Evolutionary conservation across 1,284 basidiomycete species (phyloP).

Genomic region (Boletus hoseneyae): DNA sequence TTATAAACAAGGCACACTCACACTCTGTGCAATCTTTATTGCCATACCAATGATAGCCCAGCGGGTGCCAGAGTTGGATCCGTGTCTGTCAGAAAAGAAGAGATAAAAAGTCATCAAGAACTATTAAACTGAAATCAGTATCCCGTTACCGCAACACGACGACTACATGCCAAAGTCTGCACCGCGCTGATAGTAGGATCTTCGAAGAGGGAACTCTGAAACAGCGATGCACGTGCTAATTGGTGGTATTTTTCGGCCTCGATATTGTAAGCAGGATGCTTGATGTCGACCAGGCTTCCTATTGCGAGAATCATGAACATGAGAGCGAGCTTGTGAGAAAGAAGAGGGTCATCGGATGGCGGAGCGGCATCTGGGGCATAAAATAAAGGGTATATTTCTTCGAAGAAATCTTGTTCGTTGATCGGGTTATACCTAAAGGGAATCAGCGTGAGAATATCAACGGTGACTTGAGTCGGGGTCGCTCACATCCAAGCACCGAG

Average conservation of each 20-base stretch:
- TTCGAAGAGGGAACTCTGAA: conserved; percentile 68
- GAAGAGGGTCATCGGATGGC: conserved; percentile 52
- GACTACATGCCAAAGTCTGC: conserved; percentile 58
- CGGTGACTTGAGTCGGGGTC: conserved; percentile 2
- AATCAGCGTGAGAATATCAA: conserved; percentile 13
- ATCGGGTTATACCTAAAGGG: conserved; percentile 68
- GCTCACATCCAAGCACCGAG: conserved; percentile 75
- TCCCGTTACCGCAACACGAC: neutral
- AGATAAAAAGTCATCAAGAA: conserved; percentile 77
- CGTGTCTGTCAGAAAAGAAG: conserved; percentile 71
- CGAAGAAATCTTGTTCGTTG: conserved; percentile 60
- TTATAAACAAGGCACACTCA: conserved; percentile 40
- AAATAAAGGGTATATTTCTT: conserved; percentile 59
- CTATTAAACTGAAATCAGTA: conserved; percentile 36
- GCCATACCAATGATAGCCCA: conserved; percentile 79
- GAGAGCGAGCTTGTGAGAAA: conserved; percentile 65
- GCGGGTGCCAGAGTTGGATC: conserved; percentile 64
- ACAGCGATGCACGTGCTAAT: conserved; percentile 66
- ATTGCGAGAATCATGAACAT: conserved; percentile 76
- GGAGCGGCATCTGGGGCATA: conserved; percentile 49
- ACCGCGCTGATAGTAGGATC: conserved; percentile 71
- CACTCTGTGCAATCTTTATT: conserved; percentile 73
- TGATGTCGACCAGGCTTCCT: conserved; percentile 66
- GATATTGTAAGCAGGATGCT: conserved; percentile 60
- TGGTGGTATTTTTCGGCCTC: conserved; percentile 80